Evolutionary conservation across 257 asterid species (phyloP).

Genomic region (Rehmannia glutinosa): DNA sequence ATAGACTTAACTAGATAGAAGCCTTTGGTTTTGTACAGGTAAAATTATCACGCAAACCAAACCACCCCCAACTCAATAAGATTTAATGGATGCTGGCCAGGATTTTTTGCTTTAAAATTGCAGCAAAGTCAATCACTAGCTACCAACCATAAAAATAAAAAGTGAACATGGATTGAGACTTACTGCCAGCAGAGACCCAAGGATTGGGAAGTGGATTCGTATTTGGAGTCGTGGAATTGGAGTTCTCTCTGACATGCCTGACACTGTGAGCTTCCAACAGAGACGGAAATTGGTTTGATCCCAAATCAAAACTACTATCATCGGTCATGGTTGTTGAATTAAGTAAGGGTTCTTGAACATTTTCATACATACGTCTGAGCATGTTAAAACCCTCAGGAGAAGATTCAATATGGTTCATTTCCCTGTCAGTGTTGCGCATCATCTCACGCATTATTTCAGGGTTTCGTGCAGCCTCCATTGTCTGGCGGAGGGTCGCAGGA

Average conservation of each 20-base stretch:
- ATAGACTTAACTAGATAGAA: too few species aligned
- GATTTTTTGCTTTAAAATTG: not conserved
- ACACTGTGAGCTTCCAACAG: constrained; percentile 40
- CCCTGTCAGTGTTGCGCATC: constrained; percentile 64
- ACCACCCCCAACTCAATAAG: not conserved
- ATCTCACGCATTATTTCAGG: constrained; percentile 72
- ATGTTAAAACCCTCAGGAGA: constrained; percentile 67
- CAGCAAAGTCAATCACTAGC: not conserved
- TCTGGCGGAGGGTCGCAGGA: constrained; percentile 54
- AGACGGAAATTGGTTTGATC: too few species aligned
- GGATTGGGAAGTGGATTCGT: constrained; percentile 64
- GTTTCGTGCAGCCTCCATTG: constrained; percentile 64
- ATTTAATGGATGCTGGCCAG: not conserved
- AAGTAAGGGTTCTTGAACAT: too few species aligned
- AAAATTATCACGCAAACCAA: too few species aligned
- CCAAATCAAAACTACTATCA: too few species aligned
- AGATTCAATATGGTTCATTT: constrained; percentile 59
- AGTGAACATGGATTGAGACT: constrained; percentile 7
- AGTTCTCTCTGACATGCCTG: constrained; percentile 32
- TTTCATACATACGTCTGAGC: constrained; percentile 71
- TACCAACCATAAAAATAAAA: too few species aligned
- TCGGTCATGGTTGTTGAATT: too few species aligned
- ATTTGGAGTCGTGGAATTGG: constrained; percentile 52
- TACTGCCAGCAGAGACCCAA: constrained; percentile 49
- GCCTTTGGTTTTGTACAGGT: too few species aligned